A percentile compares a stretch with the other conserved stretches of the same genome.
phyloP scores from a whole-genome alignment of 495 filamentous ascomycete genomes.

The Penicillium coprophilum region DNA sequence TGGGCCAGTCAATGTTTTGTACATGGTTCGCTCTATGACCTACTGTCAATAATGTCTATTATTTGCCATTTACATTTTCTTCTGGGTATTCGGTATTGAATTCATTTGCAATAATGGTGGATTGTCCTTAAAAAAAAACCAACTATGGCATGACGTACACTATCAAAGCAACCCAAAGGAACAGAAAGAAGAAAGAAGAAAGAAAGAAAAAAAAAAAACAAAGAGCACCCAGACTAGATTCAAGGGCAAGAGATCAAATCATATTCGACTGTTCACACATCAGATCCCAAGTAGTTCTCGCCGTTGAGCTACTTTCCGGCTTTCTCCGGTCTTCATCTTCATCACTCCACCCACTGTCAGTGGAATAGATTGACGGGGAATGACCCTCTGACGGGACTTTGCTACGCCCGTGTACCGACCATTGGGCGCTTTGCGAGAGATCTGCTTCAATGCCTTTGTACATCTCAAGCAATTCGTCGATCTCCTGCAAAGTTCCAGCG shows the following conservation, averaged over 20 bases:
- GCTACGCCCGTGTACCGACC: not conserved
- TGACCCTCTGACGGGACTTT: not conserved
- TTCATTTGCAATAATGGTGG: constrained; percentile 1
- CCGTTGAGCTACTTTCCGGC: not conserved
- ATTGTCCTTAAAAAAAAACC: not conserved
- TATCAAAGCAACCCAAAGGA: not conserved
- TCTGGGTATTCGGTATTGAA: not conserved
- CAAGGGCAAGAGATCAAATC: constrained; percentile 7
- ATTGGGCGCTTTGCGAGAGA: not conserved
- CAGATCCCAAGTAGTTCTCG: constrained; percentile 16
- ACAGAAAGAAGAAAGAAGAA: not conserved
- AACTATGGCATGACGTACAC: not conserved
- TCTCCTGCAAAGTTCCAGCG: not conserved
- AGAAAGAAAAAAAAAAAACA: not conserved
- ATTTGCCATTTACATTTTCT: constrained; percentile 1
- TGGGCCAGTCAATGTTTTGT: constrained; percentile 27
- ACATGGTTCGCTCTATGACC: constrained; percentile 25
- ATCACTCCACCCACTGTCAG: constrained; percentile 17
- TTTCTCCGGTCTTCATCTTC: not conserved
- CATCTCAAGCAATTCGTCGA: constrained; percentile 13
- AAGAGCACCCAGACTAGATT: not conserved
- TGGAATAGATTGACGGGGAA: constrained; percentile 7
- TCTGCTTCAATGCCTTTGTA: constrained; percentile 7
- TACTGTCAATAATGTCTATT: constrained; percentile 36
- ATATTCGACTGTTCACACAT: constrained; percentile 17